Evolutionary conservation across 1,284 basidiomycete genomes (phyloP), one percentile per base, ranked within the genome.

Genomic region (Boletus semigastroideus): DNA sequence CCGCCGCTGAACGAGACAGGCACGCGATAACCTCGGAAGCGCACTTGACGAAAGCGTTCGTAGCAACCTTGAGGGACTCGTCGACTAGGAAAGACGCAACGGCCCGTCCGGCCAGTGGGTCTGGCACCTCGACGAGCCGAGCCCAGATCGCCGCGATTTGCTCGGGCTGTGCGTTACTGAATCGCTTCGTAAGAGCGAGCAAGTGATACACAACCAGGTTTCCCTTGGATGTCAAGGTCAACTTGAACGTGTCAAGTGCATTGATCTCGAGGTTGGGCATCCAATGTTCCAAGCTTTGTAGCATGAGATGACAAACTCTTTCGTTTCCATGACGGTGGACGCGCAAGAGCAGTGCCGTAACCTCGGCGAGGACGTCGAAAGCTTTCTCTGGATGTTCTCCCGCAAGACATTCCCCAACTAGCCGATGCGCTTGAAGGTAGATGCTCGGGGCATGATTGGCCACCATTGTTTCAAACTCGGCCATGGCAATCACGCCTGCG

Each of bases 111-210:
- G 94, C 94, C 14, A 79, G 75, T 51, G 84, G 78, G 61, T 87
- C 79, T 14, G 87, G 82, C 4, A 82, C 73, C 48, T 89, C 83
- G 2, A 91, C 87, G 5, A 94, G 72, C 51, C 83, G 83, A 17
- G 78, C 79, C 87, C 94, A 94, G 17, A 96, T 79, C 2, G 84
- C 80, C n/a, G 87, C 78, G 33, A 97, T 78, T 64, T 94, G 92
- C 59, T 93, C 90, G 1, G 90, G 80, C 61, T 94, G 86, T 34
- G 77, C 83, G 56, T 89, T 82, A 9, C 83, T 80, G 65, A 89
- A 94, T 48, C 87, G 83, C 44, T 90, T 73, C n/a, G 91, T 94
- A 50, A 98, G 77, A 41, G 88, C 83, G 60, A 95, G 84, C 31
- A 97, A 75, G 65, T 95, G 89, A 58, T 88, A 90, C n/a, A 96